Percentiles rank a stretch among this genome's conserved stretches.
phyloP scores from a whole-genome alignment of 176 grass and related monocot species.

The Avena insularis region DNA sequence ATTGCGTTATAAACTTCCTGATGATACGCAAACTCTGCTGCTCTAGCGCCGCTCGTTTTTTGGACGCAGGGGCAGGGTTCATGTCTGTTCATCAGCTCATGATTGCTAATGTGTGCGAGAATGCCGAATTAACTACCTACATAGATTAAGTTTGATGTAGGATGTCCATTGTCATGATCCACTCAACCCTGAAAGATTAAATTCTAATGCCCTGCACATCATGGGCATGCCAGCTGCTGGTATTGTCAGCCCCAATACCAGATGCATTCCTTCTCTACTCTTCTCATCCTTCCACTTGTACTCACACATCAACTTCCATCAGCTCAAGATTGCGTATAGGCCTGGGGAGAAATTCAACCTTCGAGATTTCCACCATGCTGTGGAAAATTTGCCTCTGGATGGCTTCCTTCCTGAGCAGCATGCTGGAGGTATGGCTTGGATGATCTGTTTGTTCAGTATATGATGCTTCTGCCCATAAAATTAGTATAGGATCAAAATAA shows the following conservation, averaged over 20 bases:
- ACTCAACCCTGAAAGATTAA: background rate
- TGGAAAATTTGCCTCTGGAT: constrained; percentile 75
- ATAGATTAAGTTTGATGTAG: background rate
- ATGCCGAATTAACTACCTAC: background rate
- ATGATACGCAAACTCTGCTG: background rate
- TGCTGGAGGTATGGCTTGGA: constrained; percentile 42
- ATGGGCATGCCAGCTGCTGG: background rate
- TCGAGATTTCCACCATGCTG: constrained; percentile 83
- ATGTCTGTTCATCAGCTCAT: background rate
- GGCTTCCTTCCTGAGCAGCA: constrained; percentile 52
- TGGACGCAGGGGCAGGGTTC: background rate
- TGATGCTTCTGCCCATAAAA: background rate
- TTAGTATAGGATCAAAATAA: background rate
- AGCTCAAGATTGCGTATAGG: constrained; percentile 83
- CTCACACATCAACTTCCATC: constrained; percentile 39
- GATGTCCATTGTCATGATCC: background rate
- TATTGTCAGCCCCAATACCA: background rate
- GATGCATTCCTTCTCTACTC: constrained; percentile 5
- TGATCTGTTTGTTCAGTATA: constrained; percentile 41
- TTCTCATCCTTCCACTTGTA: constrained; percentile 4
- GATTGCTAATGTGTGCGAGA: background rate
- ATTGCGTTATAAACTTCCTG: background rate
- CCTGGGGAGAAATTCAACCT: constrained; percentile 81
- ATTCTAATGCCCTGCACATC: background rate
- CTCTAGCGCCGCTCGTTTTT: background rate